Evolutionary conservation across 345 rosid genomes (phyloP).

Genomic region (Adansonia digitata): DNA sequence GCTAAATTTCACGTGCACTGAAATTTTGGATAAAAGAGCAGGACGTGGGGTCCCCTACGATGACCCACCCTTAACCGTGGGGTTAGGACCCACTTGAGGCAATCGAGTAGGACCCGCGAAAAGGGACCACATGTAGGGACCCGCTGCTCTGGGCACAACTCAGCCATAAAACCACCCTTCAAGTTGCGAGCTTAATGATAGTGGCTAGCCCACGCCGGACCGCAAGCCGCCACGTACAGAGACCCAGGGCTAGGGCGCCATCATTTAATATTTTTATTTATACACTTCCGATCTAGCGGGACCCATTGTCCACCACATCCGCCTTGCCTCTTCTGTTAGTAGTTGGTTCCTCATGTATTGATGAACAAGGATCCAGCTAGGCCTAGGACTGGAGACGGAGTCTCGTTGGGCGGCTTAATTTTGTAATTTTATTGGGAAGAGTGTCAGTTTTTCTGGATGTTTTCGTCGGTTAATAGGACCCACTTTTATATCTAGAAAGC

Average conservation of each 20-base stretch:
- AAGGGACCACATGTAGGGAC: slow-evolving; percentile 3
- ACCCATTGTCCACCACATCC: slow-evolving; percentile 23
- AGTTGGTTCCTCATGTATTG: background rate
- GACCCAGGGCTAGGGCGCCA: background rate
- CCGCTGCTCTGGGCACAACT: slow-evolving; percentile 8
- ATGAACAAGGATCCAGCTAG: background rate
- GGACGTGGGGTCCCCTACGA: background rate
- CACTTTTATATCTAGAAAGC: background rate
- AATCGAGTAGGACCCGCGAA: background rate
- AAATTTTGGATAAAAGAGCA: slow-evolving; percentile 4
- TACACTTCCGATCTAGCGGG: slow-evolving; percentile 10
- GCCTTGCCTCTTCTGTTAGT: background rate
- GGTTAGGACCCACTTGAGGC: background rate
- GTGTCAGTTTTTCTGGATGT: slow-evolving; percentile 19
- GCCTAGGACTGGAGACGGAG: background rate
- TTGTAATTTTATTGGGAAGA: slow-evolving; percentile 18
- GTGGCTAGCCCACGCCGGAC: slow-evolving; percentile 65
- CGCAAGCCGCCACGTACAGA: slow-evolving; percentile 53
- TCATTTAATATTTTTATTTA: background rate
- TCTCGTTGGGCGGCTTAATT: slow-evolving; percentile 20
- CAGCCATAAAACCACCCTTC: slow-evolving; percentile 21
- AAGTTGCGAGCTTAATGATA: slow-evolving; percentile 54
- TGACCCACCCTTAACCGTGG: background rate
- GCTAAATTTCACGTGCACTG: slow-evolving; percentile 7
- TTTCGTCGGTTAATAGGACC: slow-evolving; percentile 19